Base-by-base conservation (phyloP, 305 asterid genomes). In the Rubia tinctorum region DNA sequence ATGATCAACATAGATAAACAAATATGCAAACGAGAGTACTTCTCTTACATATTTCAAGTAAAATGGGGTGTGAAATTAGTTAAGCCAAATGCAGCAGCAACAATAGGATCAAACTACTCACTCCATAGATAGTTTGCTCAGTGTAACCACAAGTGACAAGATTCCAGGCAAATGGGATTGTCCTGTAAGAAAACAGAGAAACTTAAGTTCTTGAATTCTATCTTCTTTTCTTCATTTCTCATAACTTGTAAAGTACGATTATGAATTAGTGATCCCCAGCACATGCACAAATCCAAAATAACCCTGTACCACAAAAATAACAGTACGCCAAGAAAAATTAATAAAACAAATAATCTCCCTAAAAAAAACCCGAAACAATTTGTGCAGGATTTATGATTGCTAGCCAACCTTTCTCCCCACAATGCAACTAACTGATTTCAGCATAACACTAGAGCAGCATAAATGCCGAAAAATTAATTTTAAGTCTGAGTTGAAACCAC, bases 131-230 rank as follows among this genome's bases (percentile, higher is more conserved):
- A 53, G 98, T 82, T 71, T 90, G 98, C 80, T 93, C 98, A 70
- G 87, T 73, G 76, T 93, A 93, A 76, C 98, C 98, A 74, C 97
- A 90, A 58, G 98, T 93, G 69, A 93, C 37, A 80, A 93, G 98
- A 85, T 93, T 93, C 98, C 98, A 93, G 75, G 88, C 98, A 76
- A 93, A 93, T 44, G 98, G 98, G 73, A 93, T 93, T 13, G 98
- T 93, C 88, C 98, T 93, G 83, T 77, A 70, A 77, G 76, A 76
- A 74, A 76, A 64, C 68, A 63, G 69, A 75, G 22, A 73, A 40
- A 17, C 70, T 49, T 74, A 22, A 47, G 25, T 75, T 45, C 69
- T 7, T 76, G 71, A 51, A 80, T 53, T 17, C 8, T 17, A 17
- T 18, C 8, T 53, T 14, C 1, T 17, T 53, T 6, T 5, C 59